Evolutionary conservation across 805 yeast genomes (phyloP).

Genomic region (Starmerella bacillaris): DNA sequence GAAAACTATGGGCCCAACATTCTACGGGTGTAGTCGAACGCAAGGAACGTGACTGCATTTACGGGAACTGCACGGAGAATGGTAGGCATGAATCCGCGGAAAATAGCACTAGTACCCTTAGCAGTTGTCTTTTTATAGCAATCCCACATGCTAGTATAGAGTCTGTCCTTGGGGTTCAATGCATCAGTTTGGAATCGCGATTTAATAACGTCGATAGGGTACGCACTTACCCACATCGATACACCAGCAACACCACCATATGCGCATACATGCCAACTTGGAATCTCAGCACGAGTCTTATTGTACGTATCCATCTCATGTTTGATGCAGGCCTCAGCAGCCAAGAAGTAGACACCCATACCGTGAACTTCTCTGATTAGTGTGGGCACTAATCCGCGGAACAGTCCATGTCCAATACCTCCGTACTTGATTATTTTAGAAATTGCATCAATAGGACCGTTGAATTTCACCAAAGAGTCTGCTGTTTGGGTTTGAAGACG

Average conservation of each 20-base stretch:
- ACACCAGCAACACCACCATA: constrained; percentile 89
- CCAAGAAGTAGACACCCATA: constrained; percentile 65
- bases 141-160: constrained; percentile 38
- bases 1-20: constrained; percentile 17
- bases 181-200: constrained; percentile 71
- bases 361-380: constrained; percentile 73
- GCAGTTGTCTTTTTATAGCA: constrained; percentile 40
- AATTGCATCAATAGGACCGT: constrained; percentile 62
- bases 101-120: constrained; percentile 36
- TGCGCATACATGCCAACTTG: constrained; percentile 69
- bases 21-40: constrained; percentile 67
- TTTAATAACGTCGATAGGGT: constrained; percentile 84
- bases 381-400: constrained; percentile 72
- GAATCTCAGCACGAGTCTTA: constrained; percentile 49
- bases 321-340: constrained; percentile 76
- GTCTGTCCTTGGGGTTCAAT: constrained; percentile 39
- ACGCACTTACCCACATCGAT: constrained; percentile 65
- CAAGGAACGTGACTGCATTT: constrained; percentile 89
- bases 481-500: constrained; percentile 76
- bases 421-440: constrained; percentile 35
- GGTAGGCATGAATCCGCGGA: constrained; percentile 84
- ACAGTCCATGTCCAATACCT: constrained; percentile 43
- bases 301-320: constrained; percentile 35
- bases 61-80: constrained; percentile 95
- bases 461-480: constrained; percentile 28